Conservation (phyloP, 1,284 basidiomycete species). For the Sphaerobolus stellatus region DNA sequence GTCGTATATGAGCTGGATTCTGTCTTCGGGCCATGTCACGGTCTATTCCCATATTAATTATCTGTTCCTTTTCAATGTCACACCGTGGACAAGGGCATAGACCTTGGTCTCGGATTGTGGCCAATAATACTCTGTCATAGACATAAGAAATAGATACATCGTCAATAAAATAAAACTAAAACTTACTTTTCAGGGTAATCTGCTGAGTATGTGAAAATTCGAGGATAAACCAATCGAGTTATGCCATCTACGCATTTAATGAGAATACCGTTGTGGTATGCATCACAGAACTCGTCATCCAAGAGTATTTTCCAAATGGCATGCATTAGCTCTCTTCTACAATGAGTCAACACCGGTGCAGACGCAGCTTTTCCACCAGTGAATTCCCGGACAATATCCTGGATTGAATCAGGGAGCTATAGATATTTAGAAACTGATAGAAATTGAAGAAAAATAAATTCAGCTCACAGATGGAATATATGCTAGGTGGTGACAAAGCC, state of each 20-base stretch:
- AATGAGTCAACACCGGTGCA: constrained; percentile 18
- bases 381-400: constrained; percentile 7
- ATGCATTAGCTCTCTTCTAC: constrained; percentile 27
- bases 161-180: background rate
- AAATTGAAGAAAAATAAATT: background rate
- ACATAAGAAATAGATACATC: constrained; percentile 13
- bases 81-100: constrained; percentile 22
- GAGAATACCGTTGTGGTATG: constrained; percentile 1
- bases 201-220: constrained; percentile 25
- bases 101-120: constrained; percentile 16
- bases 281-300: constrained; percentile 21
- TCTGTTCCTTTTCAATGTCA: constrained; percentile 6
- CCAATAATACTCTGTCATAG: constrained; percentile 6
- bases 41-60: constrained; percentile 18
- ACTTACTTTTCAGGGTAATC: constrained; percentile 32
- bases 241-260: background rate
- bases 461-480: constrained; percentile 21
- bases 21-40: constrained; percentile 14
- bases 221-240: background rate
- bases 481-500: constrained; percentile 16
- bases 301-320: constrained; percentile 24
- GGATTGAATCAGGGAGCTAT: constrained; percentile 17
- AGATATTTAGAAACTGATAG: constrained; percentile 11
- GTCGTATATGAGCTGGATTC: background rate
- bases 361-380: background rate